A percentile compares a stretch with the other conserved stretches of the same genome.
Conservation (phyloP, 2,329 filamentous ascomycete genomes). For the Coniochaeta hoffmannii region DNA sequence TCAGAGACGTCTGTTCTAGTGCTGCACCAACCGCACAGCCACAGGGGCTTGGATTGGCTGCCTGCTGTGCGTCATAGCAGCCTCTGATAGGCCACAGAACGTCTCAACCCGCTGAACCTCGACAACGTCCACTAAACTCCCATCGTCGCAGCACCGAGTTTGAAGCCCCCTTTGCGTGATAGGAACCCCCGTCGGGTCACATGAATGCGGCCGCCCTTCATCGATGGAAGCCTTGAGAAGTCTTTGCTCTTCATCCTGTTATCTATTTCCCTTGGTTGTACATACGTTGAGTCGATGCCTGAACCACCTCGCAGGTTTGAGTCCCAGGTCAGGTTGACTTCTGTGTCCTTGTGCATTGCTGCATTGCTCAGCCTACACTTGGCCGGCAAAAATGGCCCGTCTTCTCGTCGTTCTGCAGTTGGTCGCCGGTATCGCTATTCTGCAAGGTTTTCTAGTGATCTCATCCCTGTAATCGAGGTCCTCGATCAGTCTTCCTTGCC, state of each 20-base stretch:
- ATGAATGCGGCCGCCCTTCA: no score
- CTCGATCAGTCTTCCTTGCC: not conserved
- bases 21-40: not conserved
- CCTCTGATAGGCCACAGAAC: not conserved
- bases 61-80: not conserved
- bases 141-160: no score
- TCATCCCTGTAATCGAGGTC: not conserved
- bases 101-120: not conserved
- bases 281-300: no score
- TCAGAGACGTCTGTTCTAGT: no score
- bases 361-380: not conserved
- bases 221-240: no score
- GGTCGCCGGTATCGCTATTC: not conserved
- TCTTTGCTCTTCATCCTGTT: no score
- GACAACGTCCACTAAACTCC: no score
- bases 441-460: not conserved
- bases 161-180: no score
- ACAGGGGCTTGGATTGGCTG: not conserved
- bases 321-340: not conserved
- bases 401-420: not conserved
- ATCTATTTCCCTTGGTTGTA: no score
- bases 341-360: not conserved
- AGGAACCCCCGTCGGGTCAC: no score
- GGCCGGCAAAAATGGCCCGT: not conserved
- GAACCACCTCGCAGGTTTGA: not conserved